phyloP scores from a whole-genome alignment of 1,139 yeast species.

The Debaryomyces coudertii region DNA sequence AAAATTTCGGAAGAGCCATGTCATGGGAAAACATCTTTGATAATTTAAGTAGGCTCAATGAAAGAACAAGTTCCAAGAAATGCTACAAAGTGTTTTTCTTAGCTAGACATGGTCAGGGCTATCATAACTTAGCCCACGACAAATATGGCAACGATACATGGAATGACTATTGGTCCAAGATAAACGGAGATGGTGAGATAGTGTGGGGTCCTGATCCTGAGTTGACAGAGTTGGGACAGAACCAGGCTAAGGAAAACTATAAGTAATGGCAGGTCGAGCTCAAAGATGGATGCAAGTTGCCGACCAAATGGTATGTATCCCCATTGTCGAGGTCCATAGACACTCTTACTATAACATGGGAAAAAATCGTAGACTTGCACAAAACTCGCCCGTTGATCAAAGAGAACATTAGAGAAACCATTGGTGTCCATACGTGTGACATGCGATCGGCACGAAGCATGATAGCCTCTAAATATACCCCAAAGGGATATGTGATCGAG shows the following conservation, averaged over 20 bases:
- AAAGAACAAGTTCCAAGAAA: constrained; percentile 23
- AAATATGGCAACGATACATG: constrained; percentile 47
- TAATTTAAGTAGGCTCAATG: constrained; percentile 34
- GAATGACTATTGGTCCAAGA: constrained; percentile 47
- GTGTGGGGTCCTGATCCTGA: constrained; percentile 54
- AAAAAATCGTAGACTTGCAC: constrained; percentile 31
- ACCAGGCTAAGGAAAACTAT: constrained; percentile 41
- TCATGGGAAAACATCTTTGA: constrained; percentile 36
- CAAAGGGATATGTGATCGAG: constrained; percentile 38
- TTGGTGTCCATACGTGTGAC: constrained; percentile 50
- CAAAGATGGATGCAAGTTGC: constrained; percentile 26
- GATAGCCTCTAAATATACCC: constrained; percentile 35
- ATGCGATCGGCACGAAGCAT: constrained; percentile 39
- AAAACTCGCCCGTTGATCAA: constrained; percentile 35
- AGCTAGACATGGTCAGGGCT: constrained; percentile 53
- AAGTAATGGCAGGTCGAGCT: constrained; percentile 29
- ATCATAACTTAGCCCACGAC: constrained; percentile 46
- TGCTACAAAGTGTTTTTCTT: constrained; percentile 43
- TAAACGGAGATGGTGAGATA: constrained; percentile 46
- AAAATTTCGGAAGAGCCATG: constrained; percentile 41
- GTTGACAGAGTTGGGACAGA: constrained; percentile 43
- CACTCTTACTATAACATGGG: constrained; percentile 39
- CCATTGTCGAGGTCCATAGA: constrained; percentile 45
- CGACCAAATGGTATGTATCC: constrained; percentile 37
- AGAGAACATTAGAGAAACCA: constrained; percentile 48